A percentile compares a stretch with the other conserved stretches of the same genome.
These are phyloP conservation scores for Ustilago trichophora DNA, from an alignment of 1,284 basidiomycete genomes.

Conservation along the genomic window DNA sequence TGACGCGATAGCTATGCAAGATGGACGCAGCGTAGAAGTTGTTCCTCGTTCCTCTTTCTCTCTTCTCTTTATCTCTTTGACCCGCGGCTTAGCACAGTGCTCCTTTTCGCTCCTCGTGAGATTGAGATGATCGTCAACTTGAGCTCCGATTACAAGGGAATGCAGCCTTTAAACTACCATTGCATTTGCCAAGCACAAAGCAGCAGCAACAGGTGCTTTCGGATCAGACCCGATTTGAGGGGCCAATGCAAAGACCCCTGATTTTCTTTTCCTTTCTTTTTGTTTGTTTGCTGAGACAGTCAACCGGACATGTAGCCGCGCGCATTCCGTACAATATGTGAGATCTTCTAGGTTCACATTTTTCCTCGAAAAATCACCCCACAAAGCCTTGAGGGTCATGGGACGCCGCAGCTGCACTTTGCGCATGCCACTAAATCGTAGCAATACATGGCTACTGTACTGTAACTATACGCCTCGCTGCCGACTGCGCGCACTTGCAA, in stretches of 20 bases:
- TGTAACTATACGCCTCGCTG: no score
- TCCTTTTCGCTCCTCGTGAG: background rate
- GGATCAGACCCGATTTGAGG: background rate
- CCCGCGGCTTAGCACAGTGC: slow-evolving; percentile 4
- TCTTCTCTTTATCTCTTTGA: background rate
- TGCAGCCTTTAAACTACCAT: background rate
- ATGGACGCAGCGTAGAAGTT: slow-evolving; percentile 35
- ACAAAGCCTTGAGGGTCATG: no score
- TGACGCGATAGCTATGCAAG: slow-evolving; percentile 6
- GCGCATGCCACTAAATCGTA: no score
- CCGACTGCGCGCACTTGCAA: no score
- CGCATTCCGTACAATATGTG: no score
- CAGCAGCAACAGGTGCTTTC: no score
- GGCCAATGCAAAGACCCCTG: background rate
- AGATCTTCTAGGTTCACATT: no score
- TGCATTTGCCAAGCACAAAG: no score
- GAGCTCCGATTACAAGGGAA: background rate
- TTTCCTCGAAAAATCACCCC: background rate
- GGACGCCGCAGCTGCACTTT: no score
- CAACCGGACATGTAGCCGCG: no score
- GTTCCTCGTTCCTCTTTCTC: background rate
- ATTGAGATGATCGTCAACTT: background rate
- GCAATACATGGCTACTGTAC: no score
- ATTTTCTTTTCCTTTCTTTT: background rate
- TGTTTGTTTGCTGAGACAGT: no score